Evolutionary conservation across 2,329 filamentous ascomycete genomes (phyloP), one percentile per base, ranked within the genome.

Genomic region (Neopestalotiopsis rosae): DNA sequence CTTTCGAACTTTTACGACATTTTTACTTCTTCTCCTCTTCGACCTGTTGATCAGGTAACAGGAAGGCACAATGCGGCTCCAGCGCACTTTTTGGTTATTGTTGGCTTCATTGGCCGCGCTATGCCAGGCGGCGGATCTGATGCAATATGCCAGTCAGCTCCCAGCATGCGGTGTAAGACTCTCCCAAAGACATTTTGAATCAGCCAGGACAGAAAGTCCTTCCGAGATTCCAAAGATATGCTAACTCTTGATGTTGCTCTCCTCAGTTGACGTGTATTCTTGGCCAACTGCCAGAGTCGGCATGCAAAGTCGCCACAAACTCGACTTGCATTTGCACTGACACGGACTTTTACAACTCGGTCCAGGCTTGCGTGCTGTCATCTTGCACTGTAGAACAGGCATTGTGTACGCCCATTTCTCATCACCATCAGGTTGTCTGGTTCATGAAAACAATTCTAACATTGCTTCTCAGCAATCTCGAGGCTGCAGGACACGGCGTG

Each of bases 401-500:
- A 0, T 67, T 80, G 58, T 68, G 78, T 79, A 63, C 14, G 75
- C 58, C 17, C 12, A 28, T 28, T 28, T 30, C 5, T 4, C 17
- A 3, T 10, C 45, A 2, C 34, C 13, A 38, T 62, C 17, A 1
- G 17, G 40, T 5, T 0, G 9, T 10, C 28, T 30, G 4, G 12
- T 13, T 30, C 24, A 24, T 24, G 5, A 32, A 13, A 45, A 13
- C 1, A 4, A 38, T 7, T 3, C 17, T 63, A 56, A 32, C 17
- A 3, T 74, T 12, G 38, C 17, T 10, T 61, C 30, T 2, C n/a
- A 79, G 79, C 76, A 38, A 75, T 81, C 9, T 76, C 73, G 28
- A 72, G 76, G 56, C 68, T 79, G 24, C 73, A 80, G 58, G 76
- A 78, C n/a, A 70, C 76, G 24, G 74, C 75, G 14, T 84, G 82